These are phyloP conservation scores for Citrus inodora DNA, from an alignment of 345 rosid species.

Conservation along the genomic window DNA sequence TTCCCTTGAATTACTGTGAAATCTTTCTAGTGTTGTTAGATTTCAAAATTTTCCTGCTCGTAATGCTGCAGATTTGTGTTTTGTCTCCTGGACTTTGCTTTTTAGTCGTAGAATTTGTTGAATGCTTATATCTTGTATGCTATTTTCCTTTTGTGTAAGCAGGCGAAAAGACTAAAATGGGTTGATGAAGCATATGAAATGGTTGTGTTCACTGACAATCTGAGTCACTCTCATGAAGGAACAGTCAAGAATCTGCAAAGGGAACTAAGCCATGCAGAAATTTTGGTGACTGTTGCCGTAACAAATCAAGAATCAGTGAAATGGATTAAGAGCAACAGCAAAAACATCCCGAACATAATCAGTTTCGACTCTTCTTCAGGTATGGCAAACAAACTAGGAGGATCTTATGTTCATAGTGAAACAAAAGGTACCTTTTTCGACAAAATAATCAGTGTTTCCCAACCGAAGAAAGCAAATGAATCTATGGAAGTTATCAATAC, in stretches of 20 bases:
- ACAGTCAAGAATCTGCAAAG: conserved; percentile 26
- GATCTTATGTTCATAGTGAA: conserved; percentile 37
- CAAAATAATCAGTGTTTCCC: conserved; percentile 28
- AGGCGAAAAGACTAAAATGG: conserved; percentile 87
- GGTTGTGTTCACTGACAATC: conserved; percentile 50
- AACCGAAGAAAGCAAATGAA: conserved; percentile 33
- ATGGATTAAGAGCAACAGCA: conserved; percentile 53
- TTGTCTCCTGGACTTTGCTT: neutral
- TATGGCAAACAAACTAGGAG: conserved; percentile 61
- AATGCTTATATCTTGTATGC: neutral
- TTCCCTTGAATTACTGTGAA: too few relatives aligned
- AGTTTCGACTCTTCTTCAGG: conserved; percentile 56
- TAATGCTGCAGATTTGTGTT: neutral
- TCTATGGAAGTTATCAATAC: conserved; percentile 51
- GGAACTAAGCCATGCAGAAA: conserved; percentile 51
- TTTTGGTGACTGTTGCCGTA: conserved; percentile 64
- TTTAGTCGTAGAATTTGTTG: neutral
- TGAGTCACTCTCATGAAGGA: conserved; percentile 24
- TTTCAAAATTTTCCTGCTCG: neutral
- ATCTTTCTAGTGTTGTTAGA: neutral
- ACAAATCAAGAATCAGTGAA: conserved; percentile 44
- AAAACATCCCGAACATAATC: conserved; percentile 46
- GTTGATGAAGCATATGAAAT: conserved; percentile 75
- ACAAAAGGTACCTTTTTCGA: conserved; percentile 26
- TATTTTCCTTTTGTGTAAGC: conserved; percentile 8